A percentile compares a stretch with the other conserved stretches of the same genome.
Conservation (phyloP, 768 basidiomycete species). For the Psilocybe cubensis region DNA sequence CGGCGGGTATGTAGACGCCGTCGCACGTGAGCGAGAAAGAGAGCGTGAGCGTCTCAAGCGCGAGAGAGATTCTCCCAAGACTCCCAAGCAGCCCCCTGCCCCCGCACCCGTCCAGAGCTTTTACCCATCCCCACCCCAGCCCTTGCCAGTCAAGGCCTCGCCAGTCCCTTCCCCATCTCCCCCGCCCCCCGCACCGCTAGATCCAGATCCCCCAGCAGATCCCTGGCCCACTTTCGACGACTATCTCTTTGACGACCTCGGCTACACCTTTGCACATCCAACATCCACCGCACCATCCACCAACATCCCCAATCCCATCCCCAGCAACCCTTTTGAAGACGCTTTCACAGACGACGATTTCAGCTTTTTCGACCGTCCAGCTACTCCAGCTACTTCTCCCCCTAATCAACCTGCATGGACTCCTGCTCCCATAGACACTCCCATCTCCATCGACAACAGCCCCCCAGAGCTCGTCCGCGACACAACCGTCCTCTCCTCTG, state of each 20-base stretch:
- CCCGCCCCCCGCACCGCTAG: constrained; percentile 4
- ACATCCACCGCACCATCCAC: background rate
- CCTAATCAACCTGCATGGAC: background rate
- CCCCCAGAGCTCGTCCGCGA: constrained; percentile 30
- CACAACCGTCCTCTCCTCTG: constrained; percentile 6
- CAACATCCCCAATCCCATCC: background rate
- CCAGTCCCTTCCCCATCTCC: background rate
- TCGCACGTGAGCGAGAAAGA: constrained; percentile 75
- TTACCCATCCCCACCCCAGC: constrained; percentile 66
- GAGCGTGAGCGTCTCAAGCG: constrained; percentile 75
- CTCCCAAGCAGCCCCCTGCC: constrained; percentile 33
- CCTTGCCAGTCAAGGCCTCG: background rate
- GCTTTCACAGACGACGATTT: constrained; percentile 89
- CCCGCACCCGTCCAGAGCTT: constrained; percentile 37
- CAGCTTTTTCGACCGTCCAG: constrained; percentile 78
- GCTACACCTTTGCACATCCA: too few species aligned
- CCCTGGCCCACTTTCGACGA: background rate
- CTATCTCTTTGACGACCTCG: constrained; percentile 20
- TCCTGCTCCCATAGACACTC: constrained; percentile 2
- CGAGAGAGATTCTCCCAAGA: constrained; percentile 57
- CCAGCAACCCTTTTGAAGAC: constrained; percentile 57
- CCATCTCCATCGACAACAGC: constrained; percentile 50
- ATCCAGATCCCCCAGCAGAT: background rate
- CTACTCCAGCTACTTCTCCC: constrained; percentile 1
- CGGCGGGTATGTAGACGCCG: constrained; percentile 72